Base-by-base conservation (phyloP, 768 basidiomycete genomes). In the Rhizopogon salebrosus region DNA sequence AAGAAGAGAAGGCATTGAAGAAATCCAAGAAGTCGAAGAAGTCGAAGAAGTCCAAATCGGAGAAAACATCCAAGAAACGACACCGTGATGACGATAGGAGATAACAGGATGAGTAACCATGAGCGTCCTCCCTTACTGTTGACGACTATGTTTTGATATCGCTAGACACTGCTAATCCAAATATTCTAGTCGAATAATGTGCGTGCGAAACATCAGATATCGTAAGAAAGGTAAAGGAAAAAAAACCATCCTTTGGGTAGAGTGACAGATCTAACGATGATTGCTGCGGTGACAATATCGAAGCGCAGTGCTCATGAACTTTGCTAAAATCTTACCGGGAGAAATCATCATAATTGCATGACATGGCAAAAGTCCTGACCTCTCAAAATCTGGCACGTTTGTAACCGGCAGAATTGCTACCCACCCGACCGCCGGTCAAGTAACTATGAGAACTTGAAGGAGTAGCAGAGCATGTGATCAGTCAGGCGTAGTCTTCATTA, bases 11-110 rank as follows among this genome's bases (percentile, higher is more conserved):
- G 58, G 82, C 77, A 3, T 69, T 76, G 53, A 73, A 76, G 60
- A 79, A 75, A 54, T 87, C 85, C 70, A 84, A 86, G 63, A 63
- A 68, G 46, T 85, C 83, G 60, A 64, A 64, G 9, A 76, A 78
- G 20, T 89, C 88, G 65, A 73, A 75, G 46, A 87, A 82, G 65
- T 82, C 76, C 61, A 85, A 86, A 61, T 11, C 31, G 4, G 78
- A 85, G 62, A 87, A 91, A 66, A 89, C 85, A 3, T 85, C 83
- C 4, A 89, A 88, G 63, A 92, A 92, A 70, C 83, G 85, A 39
- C 79, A 75, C 14, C 14, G 31, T 10, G 14, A 34, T 14, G 22
- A 46, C 22, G 45, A 23, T 34, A 46, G 9, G 31, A 22, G 45
- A 22, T 46, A 3, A 46, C 20, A 34, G 14, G 6, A 46, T 23